Evolutionary conservation across 768 basidiomycete species (phyloP), one percentile per base, ranked within the genome.

Genomic region (Botryobasidium botryosum): DNA sequence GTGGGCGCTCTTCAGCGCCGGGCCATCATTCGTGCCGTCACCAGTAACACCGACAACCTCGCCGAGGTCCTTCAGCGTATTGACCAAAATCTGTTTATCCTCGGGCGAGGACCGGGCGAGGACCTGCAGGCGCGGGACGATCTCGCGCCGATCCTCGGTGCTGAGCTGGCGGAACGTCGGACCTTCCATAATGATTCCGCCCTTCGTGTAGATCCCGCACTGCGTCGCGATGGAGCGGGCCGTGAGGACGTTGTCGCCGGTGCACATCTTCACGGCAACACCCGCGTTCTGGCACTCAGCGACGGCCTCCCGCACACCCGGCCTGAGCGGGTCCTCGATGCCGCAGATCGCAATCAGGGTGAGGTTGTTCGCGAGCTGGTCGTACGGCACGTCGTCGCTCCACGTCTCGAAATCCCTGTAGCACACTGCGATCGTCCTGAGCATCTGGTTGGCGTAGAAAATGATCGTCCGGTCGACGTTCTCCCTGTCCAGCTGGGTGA

Each of bases 141-240:
- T 72, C 37, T 84, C 80, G 31, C 81, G 63, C 61, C 77, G 75
- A 51, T 94, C 80, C 1, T 65, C 52, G 17, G 75, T 69, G 10
- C 63, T 68, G 28, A 99, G 69, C 56, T 77, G 67, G 35, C 94
- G 74, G 70, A 97, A 99, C 4, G 79, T 70, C 0, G 92, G 92
- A 0, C 94, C 91, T 58, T 99, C 94, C 87, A 97, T 96, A 62
- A 99, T 84, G 52, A 97, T 74, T 25, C 94, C 94, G 21, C 91
- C 91, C 2, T 80, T 62, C 15, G 80, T 82, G 64, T 82, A 97
- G 58, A 97, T 96, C 31, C 91, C 90, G 55, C 92, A 97, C 56
- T 99, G 92, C 1, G 72, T 70, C 18, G 94, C 92, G 54, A 99
- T 99, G 5, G 91, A 94, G n/a, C 88, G 77, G 40, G 85, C 86